A percentile compares a stretch with the other conserved stretches of the same genome.
Conservation (phyloP, 148 eudicot species). For the Persicaria maculosa region DNA sequence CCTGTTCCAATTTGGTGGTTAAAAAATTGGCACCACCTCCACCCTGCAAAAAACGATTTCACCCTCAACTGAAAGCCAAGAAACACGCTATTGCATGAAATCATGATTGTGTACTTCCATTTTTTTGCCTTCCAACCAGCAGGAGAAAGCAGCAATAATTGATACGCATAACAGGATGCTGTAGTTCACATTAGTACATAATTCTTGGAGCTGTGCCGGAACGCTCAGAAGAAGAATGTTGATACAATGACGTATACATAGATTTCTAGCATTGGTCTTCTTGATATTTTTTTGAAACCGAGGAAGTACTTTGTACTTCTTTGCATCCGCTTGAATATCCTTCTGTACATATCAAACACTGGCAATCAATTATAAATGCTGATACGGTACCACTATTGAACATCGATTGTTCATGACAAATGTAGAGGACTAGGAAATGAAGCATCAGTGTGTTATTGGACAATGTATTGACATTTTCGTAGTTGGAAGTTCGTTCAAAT, state of each 20-base stretch:
- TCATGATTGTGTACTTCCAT: neutral
- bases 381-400: neutral
- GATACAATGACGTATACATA: neutral
- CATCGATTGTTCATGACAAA: neutral
- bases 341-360: neutral
- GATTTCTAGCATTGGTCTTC: constrained; percentile 4
- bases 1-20: neutral
- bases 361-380: neutral
- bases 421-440: neutral
- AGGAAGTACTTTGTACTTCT: neutral
- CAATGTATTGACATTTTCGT: neutral
- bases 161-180: constrained; percentile 45
- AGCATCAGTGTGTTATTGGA: neutral
- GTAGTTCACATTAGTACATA: constrained; percentile 8
- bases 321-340: neutral
- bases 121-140: constrained; percentile 18
- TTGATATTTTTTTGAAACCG: neutral
- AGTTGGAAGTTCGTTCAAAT: neutral
- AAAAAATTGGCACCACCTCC: neutral
- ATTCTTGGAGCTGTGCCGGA: neutral
- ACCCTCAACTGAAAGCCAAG: no score
- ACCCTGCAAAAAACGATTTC: neutral
- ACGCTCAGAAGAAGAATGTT: neutral
- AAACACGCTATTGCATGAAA: neutral
- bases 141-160: constrained; percentile 55